These are phyloP conservation scores for Trichoderma atrobrunneum DNA, from an alignment of 2,329 filamentous ascomycete species.

Conservation along the genomic window DNA sequence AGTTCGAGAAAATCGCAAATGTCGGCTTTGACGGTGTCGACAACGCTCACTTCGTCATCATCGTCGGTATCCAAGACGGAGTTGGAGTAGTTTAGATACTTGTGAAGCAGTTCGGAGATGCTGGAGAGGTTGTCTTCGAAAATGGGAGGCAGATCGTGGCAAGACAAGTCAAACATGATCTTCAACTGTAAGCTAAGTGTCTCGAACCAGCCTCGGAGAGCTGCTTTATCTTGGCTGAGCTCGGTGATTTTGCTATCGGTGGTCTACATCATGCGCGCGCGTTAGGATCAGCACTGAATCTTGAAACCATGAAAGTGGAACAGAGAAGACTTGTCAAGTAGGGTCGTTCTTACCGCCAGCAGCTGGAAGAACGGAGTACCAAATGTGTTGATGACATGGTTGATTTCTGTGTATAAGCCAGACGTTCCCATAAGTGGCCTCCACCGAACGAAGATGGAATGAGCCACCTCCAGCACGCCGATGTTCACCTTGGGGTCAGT, in stretches of 20 bases:
- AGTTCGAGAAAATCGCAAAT: slow-evolving; percentile 90
- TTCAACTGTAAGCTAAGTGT: slow-evolving; percentile 87
- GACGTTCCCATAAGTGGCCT: slow-evolving; percentile 90
- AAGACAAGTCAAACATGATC: slow-evolving; percentile 95
- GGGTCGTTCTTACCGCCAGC: slow-evolving; percentile 57
- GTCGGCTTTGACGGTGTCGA: slow-evolving; percentile 86
- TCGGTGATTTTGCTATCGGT: slow-evolving; percentile 70
- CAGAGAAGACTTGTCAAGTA: not conserved
- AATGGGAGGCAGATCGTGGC: slow-evolving; percentile 88
- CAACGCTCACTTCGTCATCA: slow-evolving; percentile 78
- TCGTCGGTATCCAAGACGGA: slow-evolving; percentile 79
- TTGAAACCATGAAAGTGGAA: not conserved
- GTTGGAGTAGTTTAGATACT: slow-evolving; percentile 89
- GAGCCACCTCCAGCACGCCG: slow-evolving; percentile 92
- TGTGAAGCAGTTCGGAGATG: slow-evolving; percentile 79
- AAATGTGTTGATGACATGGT: slow-evolving; percentile 87
- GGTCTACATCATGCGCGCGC: slow-evolving; percentile 40
- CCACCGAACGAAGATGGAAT: slow-evolving; percentile 97
- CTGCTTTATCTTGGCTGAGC: slow-evolving; percentile 71
- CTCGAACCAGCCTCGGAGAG: slow-evolving; percentile 74
- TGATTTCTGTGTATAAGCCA: slow-evolving; percentile 90
- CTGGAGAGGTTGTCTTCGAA: slow-evolving; percentile 84
- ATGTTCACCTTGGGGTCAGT: slow-evolving; percentile 83
- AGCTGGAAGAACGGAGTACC: slow-evolving; percentile 78
- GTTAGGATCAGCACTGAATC: slow-evolving; percentile 21